Conservation (phyloP, 805 yeast genomes). For the Candida anglica region DNA sequence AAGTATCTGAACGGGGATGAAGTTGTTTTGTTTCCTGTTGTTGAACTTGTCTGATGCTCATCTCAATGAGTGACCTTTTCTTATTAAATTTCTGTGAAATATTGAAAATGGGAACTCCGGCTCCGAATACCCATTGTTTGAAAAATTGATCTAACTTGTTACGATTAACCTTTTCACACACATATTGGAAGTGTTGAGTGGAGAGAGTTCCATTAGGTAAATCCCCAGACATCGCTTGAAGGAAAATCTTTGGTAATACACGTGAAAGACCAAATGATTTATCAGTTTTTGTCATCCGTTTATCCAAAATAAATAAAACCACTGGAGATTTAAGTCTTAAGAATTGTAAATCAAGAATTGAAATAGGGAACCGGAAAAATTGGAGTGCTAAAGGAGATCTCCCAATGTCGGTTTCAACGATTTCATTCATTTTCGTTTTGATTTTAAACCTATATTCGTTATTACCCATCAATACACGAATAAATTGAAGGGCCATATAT, state of each 20-base stretch:
- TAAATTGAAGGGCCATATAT: slow-evolving; percentile 74
- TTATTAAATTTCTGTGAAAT: slow-evolving; percentile 91
- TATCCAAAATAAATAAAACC: slow-evolving; percentile 77
- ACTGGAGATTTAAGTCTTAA: slow-evolving; percentile 79
- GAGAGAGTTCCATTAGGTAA: slow-evolving; percentile 72
- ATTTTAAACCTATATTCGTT: slow-evolving; percentile 77
- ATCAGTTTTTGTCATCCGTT: slow-evolving; percentile 94
- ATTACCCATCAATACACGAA: slow-evolving; percentile 69
- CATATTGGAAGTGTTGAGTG: slow-evolving; percentile 80
- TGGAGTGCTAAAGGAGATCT: slow-evolving; percentile 80
- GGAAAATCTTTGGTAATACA: slow-evolving; percentile 83
- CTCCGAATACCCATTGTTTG: slow-evolving; percentile 87
- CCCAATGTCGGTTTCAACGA: slow-evolving; percentile 73
- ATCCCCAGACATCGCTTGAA: slow-evolving; percentile 96
- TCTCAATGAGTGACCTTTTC: slow-evolving; percentile 88
- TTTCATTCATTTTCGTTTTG: slow-evolving; percentile 57
- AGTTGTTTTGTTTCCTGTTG: slow-evolving; percentile 47
- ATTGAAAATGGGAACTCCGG: slow-evolving; percentile 85
- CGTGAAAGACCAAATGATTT: slow-evolving; percentile 88
- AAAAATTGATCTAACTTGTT: slow-evolving; percentile 79
- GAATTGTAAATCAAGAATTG: slow-evolving; percentile 60
- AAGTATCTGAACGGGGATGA: slow-evolving; percentile 35
- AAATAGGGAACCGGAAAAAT: slow-evolving; percentile 59
- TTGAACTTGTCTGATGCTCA: slow-evolving; percentile 91
- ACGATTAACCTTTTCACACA: slow-evolving; percentile 94